Conservation (phyloP, 805 yeast genomes). For the Yamadazyma olivae region DNA sequence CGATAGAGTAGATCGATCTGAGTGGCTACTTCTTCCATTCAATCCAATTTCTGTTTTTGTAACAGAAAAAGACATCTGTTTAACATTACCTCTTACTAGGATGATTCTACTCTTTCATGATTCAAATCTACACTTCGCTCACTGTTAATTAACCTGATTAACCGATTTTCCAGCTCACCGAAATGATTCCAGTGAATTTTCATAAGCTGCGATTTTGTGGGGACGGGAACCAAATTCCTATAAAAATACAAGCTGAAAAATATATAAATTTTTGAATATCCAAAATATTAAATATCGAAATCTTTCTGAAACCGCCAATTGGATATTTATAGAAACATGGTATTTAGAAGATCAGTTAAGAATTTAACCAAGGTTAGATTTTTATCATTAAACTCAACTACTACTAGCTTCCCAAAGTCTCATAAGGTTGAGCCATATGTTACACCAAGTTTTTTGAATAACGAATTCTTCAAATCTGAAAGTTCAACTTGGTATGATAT, state of each 20-base stretch:
- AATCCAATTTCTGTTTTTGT: too few relatives aligned
- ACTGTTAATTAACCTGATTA: too few relatives aligned
- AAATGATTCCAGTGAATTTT: too few relatives aligned
- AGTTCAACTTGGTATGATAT: slow-evolving; percentile 62
- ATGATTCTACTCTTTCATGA: too few relatives aligned
- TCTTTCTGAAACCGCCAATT: too few relatives aligned
- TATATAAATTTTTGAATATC: neutral
- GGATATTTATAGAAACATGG: neutral
- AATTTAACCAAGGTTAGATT: neutral
- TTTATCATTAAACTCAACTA: slow-evolving; percentile 10
- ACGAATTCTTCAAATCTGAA: slow-evolving; percentile 47
- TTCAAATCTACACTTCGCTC: too few relatives aligned
- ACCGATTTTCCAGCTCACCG: too few relatives aligned
- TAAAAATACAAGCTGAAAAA: neutral
- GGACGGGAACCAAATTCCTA: slow-evolving; percentile 3
- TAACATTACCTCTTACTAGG: too few relatives aligned
- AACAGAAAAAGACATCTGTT: too few relatives aligned
- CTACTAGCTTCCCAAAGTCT: slow-evolving; percentile 36
- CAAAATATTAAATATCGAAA: neutral
- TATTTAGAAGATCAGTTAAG: neutral
- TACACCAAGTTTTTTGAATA: slow-evolving; percentile 52
- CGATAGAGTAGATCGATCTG: too few relatives aligned
- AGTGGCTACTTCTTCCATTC: too few relatives aligned
- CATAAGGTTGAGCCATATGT: slow-evolving; percentile 46
- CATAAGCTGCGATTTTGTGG: neutral